A percentile compares a stretch with the other conserved stretches of the same genome.
phyloP scores from a whole-genome alignment of 768 basidiomycete genomes.

The Amylocystis lapponica region DNA sequence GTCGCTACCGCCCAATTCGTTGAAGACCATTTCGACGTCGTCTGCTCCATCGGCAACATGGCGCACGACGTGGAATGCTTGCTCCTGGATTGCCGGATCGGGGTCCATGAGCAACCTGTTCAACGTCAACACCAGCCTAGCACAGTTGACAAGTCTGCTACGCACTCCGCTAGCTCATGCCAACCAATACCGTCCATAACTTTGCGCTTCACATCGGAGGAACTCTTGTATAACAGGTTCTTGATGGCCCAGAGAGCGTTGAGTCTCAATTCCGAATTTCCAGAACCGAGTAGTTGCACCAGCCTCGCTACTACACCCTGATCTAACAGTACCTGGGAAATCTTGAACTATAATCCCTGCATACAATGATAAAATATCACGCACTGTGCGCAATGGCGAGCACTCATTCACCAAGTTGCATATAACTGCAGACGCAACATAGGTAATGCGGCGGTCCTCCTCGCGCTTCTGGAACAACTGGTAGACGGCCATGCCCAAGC shows the following conservation, averaged over 20 bases:
- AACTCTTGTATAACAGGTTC: constrained; percentile 68
- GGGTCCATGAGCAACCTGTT: constrained; percentile 49
- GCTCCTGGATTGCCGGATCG: constrained; percentile 58
- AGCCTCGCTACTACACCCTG: constrained; percentile 64
- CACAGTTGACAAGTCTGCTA: constrained; percentile 1
- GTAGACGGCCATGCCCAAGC: constrained; percentile 68
- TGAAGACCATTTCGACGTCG: constrained; percentile 57
- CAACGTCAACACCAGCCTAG: background rate
- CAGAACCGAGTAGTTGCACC: constrained; percentile 46
- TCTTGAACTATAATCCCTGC: background rate
- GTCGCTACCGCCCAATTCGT: constrained; percentile 43
- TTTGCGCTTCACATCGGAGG: constrained; percentile 50
- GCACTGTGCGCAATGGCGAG: constrained; percentile 69
- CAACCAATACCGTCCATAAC: constrained; percentile 72
- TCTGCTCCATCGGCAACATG: constrained; percentile 64
- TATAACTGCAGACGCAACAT: constrained; percentile 66
- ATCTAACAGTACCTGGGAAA: constrained; percentile 52
- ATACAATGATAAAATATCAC: constrained; percentile 18
- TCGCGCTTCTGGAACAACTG: constrained; percentile 46
- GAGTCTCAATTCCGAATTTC: constrained; percentile 52
- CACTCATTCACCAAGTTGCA: constrained; percentile 87
- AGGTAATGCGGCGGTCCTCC: constrained; percentile 65
- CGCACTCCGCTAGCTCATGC: constrained; percentile 52
- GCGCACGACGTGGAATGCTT: constrained; percentile 59
- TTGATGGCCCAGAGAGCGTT: constrained; percentile 86